A percentile compares a stretch with the other conserved stretches of the same genome.
Conservation (phyloP, 2,329 filamentous ascomycete species). For the Parastagonospora avenae region DNA sequence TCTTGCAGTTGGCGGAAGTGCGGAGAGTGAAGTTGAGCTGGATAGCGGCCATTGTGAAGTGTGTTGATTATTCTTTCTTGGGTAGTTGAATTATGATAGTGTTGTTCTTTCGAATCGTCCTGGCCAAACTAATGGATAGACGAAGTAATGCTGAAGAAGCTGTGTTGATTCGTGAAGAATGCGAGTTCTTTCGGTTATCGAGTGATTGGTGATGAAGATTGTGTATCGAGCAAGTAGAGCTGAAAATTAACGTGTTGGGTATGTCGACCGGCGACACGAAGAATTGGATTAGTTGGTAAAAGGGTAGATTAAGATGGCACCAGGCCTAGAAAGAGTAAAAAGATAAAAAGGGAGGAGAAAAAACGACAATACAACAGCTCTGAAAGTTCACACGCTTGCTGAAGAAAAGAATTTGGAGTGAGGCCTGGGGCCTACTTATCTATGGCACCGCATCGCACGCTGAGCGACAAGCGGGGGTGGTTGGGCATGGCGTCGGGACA, state of each 20-base stretch:
- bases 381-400: constrained; percentile 58
- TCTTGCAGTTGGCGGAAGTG: constrained; percentile 95
- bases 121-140: constrained; percentile 47
- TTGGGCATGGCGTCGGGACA: constrained; percentile 31
- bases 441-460: constrained; percentile 33
- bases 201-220: constrained; percentile 27
- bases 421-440: constrained; percentile 42
- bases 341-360: constrained; percentile 49
- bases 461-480: constrained; percentile 24
- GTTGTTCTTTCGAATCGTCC: constrained; percentile 36
- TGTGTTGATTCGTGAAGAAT: constrained; percentile 35
- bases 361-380: constrained; percentile 56
- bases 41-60: constrained; percentile 75
- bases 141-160: constrained; percentile 43
- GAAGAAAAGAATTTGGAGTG: constrained; percentile 48
- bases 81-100: constrained; percentile 30
- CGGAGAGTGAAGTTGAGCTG: constrained; percentile 96
- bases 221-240: constrained; percentile 56
- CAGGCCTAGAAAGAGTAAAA: constrained; percentile 54
- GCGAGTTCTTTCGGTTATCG: constrained; percentile 39
- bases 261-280: constrained; percentile 53
- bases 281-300: constrained; percentile 45
- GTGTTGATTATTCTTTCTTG: constrained; percentile 30
- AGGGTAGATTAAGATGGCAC: constrained; percentile 48
- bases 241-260: constrained; percentile 47